Evolutionary conservation across 495 filamentous ascomycete species (phyloP), one percentile per base, ranked within the genome.

Genomic region (Penicillium atrosanguineum): DNA sequence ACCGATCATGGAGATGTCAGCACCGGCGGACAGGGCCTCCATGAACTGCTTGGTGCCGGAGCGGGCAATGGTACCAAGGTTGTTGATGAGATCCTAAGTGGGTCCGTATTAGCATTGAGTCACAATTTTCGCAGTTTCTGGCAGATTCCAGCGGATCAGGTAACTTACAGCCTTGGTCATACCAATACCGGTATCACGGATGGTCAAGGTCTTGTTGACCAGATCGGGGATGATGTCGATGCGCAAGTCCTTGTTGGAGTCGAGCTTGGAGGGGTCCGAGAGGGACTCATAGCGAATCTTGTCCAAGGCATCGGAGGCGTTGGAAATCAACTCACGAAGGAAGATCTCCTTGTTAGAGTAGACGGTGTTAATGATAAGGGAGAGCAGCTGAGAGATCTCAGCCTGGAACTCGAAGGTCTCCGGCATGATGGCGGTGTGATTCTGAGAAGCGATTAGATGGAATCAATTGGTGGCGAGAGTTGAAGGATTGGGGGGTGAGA

Each of bases 261-360:
- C 94, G 70, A 98, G 90, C 83, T 95, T 92, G 82, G 85, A 89
- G 63, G 94, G 90, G 71, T 98, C 95, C 57, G 94, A 96, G 55
- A 98, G 84, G 61, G 95, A 83, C 81, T 96, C 87, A 83, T 98
- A 98, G 69, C 94, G 88, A 78, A 98, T 97, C 87, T 98, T 98
- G 86, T 98, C 94, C 59, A 98, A 84, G 53, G 94, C 94, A 87
- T 98, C 94, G 62, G 93, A 97, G 67, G 85, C 84, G 80, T 98
- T 98, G 75, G 94, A 97, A 63, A 98, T 88, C 63, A 98, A 73
- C 75, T 98, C 94, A 85, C 94, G 82, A 62, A 98, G 79, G 86
- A 97, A 98, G 76, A 98, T 98, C 80, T 97, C 94, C 85, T 98
- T 98, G 84, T 98, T 98, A 59, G 92, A 96, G 86, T 98, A 98